phyloP scores from a whole-genome alignment of 371 early-diverging fungal species.

The Rozella allomycis region DNA sequence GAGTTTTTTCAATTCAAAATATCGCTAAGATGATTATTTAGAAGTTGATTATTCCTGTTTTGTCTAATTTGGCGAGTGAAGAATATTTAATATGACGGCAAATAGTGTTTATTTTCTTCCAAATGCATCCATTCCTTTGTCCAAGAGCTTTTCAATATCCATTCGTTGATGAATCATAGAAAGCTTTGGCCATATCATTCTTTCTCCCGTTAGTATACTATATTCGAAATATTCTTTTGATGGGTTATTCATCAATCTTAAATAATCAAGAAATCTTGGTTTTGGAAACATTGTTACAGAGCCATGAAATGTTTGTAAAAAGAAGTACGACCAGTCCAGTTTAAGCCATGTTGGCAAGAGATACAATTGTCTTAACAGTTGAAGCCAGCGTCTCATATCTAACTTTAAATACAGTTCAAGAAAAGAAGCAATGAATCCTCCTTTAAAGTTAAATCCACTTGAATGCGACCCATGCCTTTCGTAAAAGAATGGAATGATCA shows the following conservation, averaged over 20 bases:
- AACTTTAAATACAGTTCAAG: conserved; percentile 56
- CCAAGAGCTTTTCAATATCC: conserved; percentile 39
- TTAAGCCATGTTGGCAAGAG: conserved; percentile 46
- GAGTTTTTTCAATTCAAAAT: too few species aligned
- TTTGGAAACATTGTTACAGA: conserved; percentile 60
- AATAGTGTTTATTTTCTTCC: too few species aligned
- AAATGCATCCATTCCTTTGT: too few species aligned
- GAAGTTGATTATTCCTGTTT: too few species aligned
- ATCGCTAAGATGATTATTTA: too few species aligned
- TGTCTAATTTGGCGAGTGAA: too few species aligned
- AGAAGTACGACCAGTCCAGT: conserved; percentile 59
- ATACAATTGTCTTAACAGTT: conserved; percentile 47
- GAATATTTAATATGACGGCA: too few species aligned
- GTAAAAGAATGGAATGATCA: conserved; percentile 61
- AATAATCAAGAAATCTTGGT: conserved; percentile 35
- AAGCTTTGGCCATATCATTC: conserved; percentile 54
- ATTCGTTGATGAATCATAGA: conserved; percentile 54
- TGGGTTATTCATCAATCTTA: conserved; percentile 47
- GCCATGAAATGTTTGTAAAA: conserved; percentile 70
- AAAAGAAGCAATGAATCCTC: conserved; percentile 59
- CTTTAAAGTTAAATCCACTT: conserved; percentile 37
- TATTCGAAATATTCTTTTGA: conserved; percentile 24
- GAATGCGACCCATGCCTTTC: conserved; percentile 38
- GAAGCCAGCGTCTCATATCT: conserved; percentile 66
- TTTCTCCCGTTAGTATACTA: conserved; percentile 35